These are phyloP conservation scores for Debaryomyces tyrocola DNA, from an alignment of 805 yeast species.

Conservation along the genomic window DNA sequence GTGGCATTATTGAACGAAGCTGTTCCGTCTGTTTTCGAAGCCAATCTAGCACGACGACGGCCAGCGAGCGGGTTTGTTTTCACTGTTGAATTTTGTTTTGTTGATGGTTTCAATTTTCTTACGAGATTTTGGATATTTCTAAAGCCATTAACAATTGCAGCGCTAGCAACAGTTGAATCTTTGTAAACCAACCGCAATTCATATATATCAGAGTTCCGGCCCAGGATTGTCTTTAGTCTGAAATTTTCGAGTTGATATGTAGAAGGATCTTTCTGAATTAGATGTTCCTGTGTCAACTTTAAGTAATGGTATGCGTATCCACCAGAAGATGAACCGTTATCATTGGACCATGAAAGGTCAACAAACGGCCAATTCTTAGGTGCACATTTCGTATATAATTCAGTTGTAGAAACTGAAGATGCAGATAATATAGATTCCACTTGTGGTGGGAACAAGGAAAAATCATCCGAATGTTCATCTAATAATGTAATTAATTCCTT, in stretches of 20 bases:
- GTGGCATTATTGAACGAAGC: not conserved
- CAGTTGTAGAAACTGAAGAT: constrained; percentile 8
- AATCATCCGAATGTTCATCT: constrained; percentile 49
- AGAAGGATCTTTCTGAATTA: constrained; percentile 17
- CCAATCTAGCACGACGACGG: constrained; percentile 42
- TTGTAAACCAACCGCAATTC: constrained; percentile 60
- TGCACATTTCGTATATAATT: constrained; percentile 35
- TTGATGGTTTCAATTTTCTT: constrained; percentile 61
- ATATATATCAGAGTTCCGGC: constrained; percentile 74
- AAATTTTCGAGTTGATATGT: constrained; percentile 18
- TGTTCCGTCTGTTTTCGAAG: constrained; percentile 5
- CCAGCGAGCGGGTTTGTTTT: constrained; percentile 41
- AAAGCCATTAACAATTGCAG: constrained; percentile 81
- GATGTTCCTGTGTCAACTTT: constrained; percentile 30
- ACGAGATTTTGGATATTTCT: constrained; percentile 92
- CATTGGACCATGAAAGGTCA: constrained; percentile 65
- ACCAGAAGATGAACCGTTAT: constrained; percentile 82
- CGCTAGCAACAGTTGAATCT: constrained; percentile 45
- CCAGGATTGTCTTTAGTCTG: constrained; percentile 44
- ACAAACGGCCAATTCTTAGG: constrained; percentile 66
- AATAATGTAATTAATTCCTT: constrained; percentile 77
- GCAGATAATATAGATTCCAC: constrained; percentile 5
- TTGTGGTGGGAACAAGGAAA: constrained; percentile 23
- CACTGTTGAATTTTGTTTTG: constrained; percentile 11
- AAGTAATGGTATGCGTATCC: constrained; percentile 82